phyloP scores from a whole-genome alignment of 352 stramenopile genomes.

The Phytophthora litchii region DNA sequence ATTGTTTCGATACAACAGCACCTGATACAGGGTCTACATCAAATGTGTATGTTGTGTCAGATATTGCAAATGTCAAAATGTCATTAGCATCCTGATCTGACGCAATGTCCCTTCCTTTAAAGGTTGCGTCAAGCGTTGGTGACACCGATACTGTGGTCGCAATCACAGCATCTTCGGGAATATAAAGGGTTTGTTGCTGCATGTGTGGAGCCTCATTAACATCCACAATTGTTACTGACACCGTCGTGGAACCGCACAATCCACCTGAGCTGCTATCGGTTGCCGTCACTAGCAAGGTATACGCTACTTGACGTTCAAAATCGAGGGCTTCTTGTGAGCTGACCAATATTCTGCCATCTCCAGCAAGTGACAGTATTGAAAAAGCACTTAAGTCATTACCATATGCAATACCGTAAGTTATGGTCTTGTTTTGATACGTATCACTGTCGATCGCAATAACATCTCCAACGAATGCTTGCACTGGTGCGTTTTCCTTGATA shows the following conservation, averaged over 20 bases:
- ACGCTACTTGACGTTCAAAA: constrained; percentile 44
- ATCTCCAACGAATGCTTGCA: constrained; percentile 35
- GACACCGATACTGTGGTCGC: constrained; percentile 11
- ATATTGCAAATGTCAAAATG: constrained; percentile 10
- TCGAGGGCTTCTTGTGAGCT: constrained; percentile 40
- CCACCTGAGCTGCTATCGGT: constrained; percentile 14
- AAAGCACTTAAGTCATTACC: constrained; percentile 53
- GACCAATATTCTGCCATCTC: constrained; percentile 43
- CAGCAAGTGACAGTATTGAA: constrained; percentile 40
- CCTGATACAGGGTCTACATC: constrained; percentile 15
- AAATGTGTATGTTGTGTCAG: constrained; percentile 24
- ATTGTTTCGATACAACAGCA: constrained; percentile 2
- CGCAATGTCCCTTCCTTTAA: constrained; percentile 10
- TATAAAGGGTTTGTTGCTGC: constrained; percentile 10
- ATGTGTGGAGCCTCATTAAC: constrained; percentile 24
- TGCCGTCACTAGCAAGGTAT: constrained; percentile 22
- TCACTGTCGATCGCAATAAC: constrained; percentile 47
- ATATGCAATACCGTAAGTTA: constrained; percentile 49
- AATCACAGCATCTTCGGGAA: constrained; percentile 32
- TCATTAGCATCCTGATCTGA: constrained; percentile 28
- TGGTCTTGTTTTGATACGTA: constrained; percentile 55
- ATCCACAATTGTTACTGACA: constrained; percentile 15
- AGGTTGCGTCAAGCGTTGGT: constrained; percentile 9
- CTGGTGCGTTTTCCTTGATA: constrained; percentile 45
- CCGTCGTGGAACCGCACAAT: constrained; percentile 15